A percentile compares a stretch with the other conserved stretches of the same genome.
phyloP scores from a whole-genome alignment of 768 basidiomycete species.

The Boletus rubropictus region DNA sequence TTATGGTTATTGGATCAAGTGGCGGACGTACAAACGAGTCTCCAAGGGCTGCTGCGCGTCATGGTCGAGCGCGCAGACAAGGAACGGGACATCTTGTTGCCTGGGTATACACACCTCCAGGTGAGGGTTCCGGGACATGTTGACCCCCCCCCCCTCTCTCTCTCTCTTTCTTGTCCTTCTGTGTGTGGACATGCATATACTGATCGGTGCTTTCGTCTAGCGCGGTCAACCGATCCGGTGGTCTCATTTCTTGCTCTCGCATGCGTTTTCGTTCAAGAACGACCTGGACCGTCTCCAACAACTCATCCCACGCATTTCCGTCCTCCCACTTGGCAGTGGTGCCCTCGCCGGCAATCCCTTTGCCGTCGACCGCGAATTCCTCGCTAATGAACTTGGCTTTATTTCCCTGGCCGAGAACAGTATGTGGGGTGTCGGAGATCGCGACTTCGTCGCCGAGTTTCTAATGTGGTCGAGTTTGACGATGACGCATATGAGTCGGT shows the following conservation, averaged over 20 bases:
- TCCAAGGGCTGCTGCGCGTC: slow-evolving; percentile 78
- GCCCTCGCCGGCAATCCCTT: slow-evolving; percentile 98
- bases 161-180: too few species aligned
- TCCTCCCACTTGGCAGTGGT: slow-evolving; percentile 89
- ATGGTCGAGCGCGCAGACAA: slow-evolving; percentile 90
- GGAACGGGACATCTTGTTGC: slow-evolving; percentile 85
- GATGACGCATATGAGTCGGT: slow-evolving; percentile 89
- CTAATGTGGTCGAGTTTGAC: slow-evolving; percentile 92
- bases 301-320: slow-evolving; percentile 84
- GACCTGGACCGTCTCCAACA: slow-evolving; percentile 84
- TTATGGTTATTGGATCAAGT: slow-evolving; percentile 88
- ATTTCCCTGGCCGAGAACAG: slow-evolving; percentile 88
- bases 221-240: slow-evolving; percentile 97
- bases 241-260: slow-evolving; percentile 94
- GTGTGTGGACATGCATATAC: too few species aligned
- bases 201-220: slow-evolving; percentile 37
- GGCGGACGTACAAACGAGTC: slow-evolving; percentile 53
- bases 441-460: slow-evolving; percentile 96
- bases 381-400: slow-evolving; percentile 88
- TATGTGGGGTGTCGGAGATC: slow-evolving; percentile 92
- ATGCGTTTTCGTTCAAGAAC: slow-evolving; percentile 87
- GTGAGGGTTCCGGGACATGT: slow-evolving; percentile 37
- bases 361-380: slow-evolving; percentile 86
- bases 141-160: too few species aligned
- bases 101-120: slow-evolving; percentile 97